Evolutionary conservation across 2,329 filamentous ascomycete genomes (phyloP).

Genomic region (Xylariaceae sp.): DNA sequence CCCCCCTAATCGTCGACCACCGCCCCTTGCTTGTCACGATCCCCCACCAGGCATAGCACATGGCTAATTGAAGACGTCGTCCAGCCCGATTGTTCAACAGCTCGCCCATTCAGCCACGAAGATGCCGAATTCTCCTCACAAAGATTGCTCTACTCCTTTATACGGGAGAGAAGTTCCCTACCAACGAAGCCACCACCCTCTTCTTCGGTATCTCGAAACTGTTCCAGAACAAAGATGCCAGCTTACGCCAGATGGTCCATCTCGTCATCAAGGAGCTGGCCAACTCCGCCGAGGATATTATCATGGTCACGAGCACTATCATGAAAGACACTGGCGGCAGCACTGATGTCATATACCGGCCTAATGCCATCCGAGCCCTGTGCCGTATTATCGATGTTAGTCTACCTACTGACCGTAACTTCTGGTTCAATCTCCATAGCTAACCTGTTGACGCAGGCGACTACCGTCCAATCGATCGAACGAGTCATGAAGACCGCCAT

Average conservation of each 20-base stretch:
- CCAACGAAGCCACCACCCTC: slow-evolving; percentile 93
- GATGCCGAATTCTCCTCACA: slow-evolving; percentile 95
- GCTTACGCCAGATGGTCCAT: slow-evolving; percentile 97
- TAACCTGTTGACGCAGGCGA: slow-evolving; percentile 56
- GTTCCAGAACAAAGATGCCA: slow-evolving; percentile 99
- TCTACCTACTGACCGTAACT: slow-evolving; percentile 13
- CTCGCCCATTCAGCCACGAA: slow-evolving; percentile 92
- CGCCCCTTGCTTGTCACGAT: slow-evolving; percentile 5
- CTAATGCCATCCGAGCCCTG: slow-evolving; percentile 91
- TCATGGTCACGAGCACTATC: slow-evolving; percentile 99
- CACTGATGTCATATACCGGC: slow-evolving; percentile 88
- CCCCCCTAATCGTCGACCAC: neutral
- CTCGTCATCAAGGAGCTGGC: slow-evolving; percentile 97
- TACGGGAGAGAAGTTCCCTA: slow-evolving; percentile 94
- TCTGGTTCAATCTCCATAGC: slow-evolving; percentile 3
- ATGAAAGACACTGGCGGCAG: slow-evolving; percentile 99
- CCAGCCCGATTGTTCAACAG: slow-evolving; percentile 95
- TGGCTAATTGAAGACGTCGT: neutral
- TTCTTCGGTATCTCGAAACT: slow-evolving; percentile 99
- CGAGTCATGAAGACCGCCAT: slow-evolving; percentile 98
- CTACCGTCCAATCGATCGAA: slow-evolving; percentile 95
- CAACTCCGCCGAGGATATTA: slow-evolving; percentile 93
- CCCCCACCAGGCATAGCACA: slow-evolving; percentile 34
- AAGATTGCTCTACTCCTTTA: slow-evolving; percentile 96
- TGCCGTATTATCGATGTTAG: slow-evolving; percentile 95